Percentiles rank a stretch among this genome's conserved stretches.
Conservation (phyloP, 306 rosid species). For the Trichosanthes truncata region DNA sequence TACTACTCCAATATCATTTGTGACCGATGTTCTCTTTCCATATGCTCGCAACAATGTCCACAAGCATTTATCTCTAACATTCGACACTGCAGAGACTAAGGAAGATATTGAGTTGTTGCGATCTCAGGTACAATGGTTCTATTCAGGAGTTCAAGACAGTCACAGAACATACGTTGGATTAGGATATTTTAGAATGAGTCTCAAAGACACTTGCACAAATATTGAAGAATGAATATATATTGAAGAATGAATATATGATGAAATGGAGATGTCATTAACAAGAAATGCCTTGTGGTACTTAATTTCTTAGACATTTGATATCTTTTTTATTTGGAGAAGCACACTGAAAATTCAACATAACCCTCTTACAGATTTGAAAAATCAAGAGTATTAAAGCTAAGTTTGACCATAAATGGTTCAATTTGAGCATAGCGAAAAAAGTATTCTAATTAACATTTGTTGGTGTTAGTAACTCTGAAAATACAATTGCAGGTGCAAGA, state of each 20-base stretch:
- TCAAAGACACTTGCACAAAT: background rate
- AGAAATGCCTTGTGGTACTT: background rate
- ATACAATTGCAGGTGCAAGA: constrained; percentile 50
- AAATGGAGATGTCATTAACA: background rate
- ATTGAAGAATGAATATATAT: background rate
- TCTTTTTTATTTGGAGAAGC: background rate
- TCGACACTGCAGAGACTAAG: constrained; percentile 63
- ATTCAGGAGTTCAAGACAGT: background rate
- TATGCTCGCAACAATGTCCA: constrained; percentile 81
- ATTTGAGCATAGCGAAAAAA: background rate
- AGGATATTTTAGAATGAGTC: background rate
- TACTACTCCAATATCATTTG: constrained; percentile 96
- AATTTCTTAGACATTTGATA: background rate
- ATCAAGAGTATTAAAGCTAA: background rate
- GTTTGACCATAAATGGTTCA: background rate
- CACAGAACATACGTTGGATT: background rate
- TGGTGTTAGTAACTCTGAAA: background rate
- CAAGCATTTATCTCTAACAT: constrained; percentile 75
- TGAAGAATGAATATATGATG: background rate
- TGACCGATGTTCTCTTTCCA: constrained; percentile 89
- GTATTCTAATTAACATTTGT: background rate
- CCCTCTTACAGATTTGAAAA: background rate
- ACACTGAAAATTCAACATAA: background rate
- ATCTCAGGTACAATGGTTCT: constrained; percentile 44
- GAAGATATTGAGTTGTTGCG: constrained; percentile 68